These are phyloP conservation scores for Penicillium occitanis DNA, from an alignment of 2,329 filamentous ascomycete genomes.

Conservation along the genomic window DNA sequence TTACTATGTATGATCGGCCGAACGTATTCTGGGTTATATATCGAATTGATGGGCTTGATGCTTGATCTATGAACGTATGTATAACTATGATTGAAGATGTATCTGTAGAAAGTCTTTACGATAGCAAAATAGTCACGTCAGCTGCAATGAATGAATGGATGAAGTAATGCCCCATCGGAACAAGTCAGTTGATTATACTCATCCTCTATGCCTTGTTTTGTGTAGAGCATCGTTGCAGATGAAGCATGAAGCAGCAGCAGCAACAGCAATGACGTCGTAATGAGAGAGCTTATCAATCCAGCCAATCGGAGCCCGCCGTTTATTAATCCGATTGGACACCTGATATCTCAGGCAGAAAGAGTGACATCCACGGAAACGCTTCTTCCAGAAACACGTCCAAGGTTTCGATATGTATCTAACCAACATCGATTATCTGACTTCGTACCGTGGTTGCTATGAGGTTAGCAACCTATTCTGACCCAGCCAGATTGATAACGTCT, in stretches of 20 bases:
- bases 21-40: neutral
- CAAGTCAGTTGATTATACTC: neutral
- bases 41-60: neutral
- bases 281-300: neutral
- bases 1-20: neutral
- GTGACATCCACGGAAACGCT: neutral
- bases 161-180: neutral
- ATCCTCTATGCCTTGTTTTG: neutral
- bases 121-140: neutral
- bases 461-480: neutral
- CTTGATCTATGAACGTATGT: neutral
- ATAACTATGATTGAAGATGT: neutral
- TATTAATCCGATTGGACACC: neutral
- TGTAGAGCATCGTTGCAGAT: no score
- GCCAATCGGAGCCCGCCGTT: constrained; percentile 4
- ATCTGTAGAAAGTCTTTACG: neutral
- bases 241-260: neutral
- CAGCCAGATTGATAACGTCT: neutral
- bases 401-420: neutral
- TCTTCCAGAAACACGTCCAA: neutral
- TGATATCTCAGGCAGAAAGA: neutral
- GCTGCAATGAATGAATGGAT: neutral
- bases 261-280: constrained; percentile 4
- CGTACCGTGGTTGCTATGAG: constrained; percentile 13
- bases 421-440: neutral